Conservation (phyloP, 208 protist species). For the Wallacemonas rigidus region DNA sequence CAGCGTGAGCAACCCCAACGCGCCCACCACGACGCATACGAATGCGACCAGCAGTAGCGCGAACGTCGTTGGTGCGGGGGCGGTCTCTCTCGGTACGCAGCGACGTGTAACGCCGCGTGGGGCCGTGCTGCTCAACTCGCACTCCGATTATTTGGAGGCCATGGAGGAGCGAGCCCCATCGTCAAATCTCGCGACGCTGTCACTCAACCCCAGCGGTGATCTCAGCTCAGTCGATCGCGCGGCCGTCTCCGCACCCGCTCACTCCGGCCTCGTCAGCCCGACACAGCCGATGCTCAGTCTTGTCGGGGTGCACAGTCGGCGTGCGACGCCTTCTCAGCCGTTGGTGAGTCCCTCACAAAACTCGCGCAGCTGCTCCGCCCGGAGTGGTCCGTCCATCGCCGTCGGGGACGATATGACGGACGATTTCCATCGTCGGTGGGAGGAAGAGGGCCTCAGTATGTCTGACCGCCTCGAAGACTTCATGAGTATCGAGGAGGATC, state of each 20-base stretch:
- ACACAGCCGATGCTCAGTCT: conserved; percentile 14
- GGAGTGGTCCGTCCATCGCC: conserved; percentile 8
- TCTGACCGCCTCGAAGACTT: conserved; percentile 10
- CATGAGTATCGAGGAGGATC: conserved; percentile 14
- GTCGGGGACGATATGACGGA: conserved; percentile 1
- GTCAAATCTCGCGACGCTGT: conserved; percentile 1
- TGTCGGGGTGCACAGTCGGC: conserved; percentile 1
- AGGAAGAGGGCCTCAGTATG: conserved; percentile 16
- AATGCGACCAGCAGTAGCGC: background rate
- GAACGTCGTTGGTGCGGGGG: background rate
- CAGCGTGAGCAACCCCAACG: no score
- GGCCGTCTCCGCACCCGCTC: background rate
- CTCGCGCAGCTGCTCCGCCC: conserved; percentile 14
- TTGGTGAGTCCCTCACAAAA: background rate
- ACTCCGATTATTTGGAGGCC: conserved; percentile 7
- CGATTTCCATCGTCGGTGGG: conserved; percentile 11
- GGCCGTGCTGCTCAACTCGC: conserved; percentile 8
- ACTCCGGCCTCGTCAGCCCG: conserved; percentile 7
- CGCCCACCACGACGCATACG: no score
- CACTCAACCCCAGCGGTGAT: conserved; percentile 9
- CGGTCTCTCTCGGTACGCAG: background rate
- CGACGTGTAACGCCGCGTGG: conserved; percentile 10
- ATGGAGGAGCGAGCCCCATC: background rate
- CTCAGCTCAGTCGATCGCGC: background rate
- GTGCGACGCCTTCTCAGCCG: background rate